Evolutionary conservation across 2,329 filamentous ascomycete species (phyloP), one percentile per base, ranked within the genome.

Genomic region (Mycosphaerelloides madeirae): DNA sequence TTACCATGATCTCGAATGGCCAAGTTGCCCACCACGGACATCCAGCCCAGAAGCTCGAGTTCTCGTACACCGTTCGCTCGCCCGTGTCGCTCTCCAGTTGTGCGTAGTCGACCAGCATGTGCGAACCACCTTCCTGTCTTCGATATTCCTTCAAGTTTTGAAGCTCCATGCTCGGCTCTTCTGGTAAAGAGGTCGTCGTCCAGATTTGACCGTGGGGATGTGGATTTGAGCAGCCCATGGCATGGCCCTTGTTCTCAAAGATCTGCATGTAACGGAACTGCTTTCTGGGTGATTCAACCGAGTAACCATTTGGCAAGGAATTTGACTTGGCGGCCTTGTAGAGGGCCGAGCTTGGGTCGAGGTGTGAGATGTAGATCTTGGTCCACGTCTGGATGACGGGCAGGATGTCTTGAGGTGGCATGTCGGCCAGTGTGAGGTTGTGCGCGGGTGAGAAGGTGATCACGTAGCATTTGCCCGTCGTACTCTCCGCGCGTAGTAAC

Each of bases 181-280:
- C 90, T 0, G 93, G 93, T 55, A 96, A 72, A 6, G 83, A 85
- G 16, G 87, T 95, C 0, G 90, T 95, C 2, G 88, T 93, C 93
- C 93, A 98, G 51, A 96, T 77, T 67, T 98, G 93, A 47, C 93
- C 91, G 69, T 98, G 93, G 0, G 93, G 93, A 66, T 98, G 93
- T 1, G 93, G 93, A 66, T 98, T 98, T 1, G 91, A 97, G 73
- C 93, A 98, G 40, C 93, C 93, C 93, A 98, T 98, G 9, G 91
- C 88, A 1, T 86, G 82, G 40, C 93, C 93, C 70, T 98, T 98
- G 74, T 98, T 98, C 71, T 98, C 93, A 52, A 98, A 98, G 53
- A 98, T 97, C 65, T 98, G 93, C 90, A 98, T 96, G 70, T 95
- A 97, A 42, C 85, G 81, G 59, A 95, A 88, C 68, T 95, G 87